Evolutionary conservation across 1,139 yeast species (phyloP).

Genomic region (Zygosaccharomyces sapae): DNA sequence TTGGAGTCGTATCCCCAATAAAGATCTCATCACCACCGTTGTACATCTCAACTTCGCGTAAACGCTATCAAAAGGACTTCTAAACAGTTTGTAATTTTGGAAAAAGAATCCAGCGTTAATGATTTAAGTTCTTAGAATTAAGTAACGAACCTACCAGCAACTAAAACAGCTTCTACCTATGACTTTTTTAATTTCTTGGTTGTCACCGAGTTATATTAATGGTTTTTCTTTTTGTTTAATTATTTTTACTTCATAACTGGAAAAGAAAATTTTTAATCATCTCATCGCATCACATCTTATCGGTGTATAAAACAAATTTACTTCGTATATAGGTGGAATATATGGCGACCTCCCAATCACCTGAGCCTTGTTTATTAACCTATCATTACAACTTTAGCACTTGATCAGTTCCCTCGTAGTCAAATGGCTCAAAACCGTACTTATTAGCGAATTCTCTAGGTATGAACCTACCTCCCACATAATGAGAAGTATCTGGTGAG

Average conservation of each 20-base stretch:
- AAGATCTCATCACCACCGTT: constrained; percentile 8
- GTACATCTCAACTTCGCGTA: constrained; percentile 6
- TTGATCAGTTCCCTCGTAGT: constrained; percentile 53
- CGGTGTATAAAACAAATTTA: neutral
- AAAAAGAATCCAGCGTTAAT: neutral
- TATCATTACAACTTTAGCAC: constrained; percentile 33
- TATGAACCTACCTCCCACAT: constrained; percentile 86
- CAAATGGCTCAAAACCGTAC: constrained; percentile 62
- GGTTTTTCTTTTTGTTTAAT: neutral
- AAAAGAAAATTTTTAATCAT: constrained; percentile 1
- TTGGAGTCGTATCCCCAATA: constrained; percentile 41
- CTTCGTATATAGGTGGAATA: no score
- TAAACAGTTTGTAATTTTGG: neutral
- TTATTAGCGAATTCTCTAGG: constrained; percentile 60
- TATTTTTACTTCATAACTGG: neutral
- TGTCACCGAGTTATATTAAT: neutral
- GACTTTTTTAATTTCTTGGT: neutral
- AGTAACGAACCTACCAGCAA: neutral
- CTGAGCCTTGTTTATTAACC: neutral
- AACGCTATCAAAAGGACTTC: constrained; percentile 2
- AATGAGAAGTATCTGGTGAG: constrained; percentile 47
- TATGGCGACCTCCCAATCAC: no score
- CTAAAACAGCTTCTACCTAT: neutral
- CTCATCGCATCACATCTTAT: constrained; percentile 1
- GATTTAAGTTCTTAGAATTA: neutral